Evolutionary conservation across 306 rosid genomes (phyloP).

Genomic region (Erythrophleum fordii): DNA sequence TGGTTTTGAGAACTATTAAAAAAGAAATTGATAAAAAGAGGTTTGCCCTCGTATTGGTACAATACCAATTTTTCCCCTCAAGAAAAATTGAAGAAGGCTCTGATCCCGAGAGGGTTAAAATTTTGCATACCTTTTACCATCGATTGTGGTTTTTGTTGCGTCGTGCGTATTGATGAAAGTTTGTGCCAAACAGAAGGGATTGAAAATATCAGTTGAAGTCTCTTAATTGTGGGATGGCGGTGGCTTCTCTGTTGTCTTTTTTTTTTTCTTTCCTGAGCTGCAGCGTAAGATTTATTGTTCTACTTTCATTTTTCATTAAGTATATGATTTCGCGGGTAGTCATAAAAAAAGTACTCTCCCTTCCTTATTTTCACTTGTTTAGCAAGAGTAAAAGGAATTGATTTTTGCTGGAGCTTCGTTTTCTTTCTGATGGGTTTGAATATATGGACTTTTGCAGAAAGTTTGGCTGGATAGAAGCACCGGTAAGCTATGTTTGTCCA

Average conservation of each 20-base stretch:
- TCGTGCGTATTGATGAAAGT: slow-evolving; percentile 5
- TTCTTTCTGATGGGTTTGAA: slow-evolving; percentile 18
- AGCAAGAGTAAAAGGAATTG: not conserved
- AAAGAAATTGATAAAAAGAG: not conserved
- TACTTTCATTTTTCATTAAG: no score
- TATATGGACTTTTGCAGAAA: slow-evolving; percentile 54
- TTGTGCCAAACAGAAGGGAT: not conserved
- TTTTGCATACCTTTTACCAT: not conserved
- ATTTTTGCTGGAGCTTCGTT: not conserved
- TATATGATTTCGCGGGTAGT: not conserved
- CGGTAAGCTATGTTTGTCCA: slow-evolving; percentile 73
- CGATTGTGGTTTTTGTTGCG: not conserved
- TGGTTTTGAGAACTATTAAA: not conserved
- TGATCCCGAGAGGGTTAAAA: not conserved
- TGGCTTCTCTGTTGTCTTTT: not conserved
- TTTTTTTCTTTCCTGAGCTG: not conserved
- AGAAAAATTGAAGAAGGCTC: not conserved
- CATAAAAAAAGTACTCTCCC: no score
- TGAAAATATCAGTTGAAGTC: not conserved
- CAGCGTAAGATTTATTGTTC: not conserved
- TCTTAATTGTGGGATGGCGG: not conserved
- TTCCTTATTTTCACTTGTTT: not conserved
- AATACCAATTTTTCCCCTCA: not conserved
- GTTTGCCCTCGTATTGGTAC: not conserved
- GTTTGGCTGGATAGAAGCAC: slow-evolving; percentile 84